A percentile compares a stretch with the other conserved stretches of the same genome.
phyloP scores from a whole-genome alignment of 1,139 yeast genomes.

The Meyerozyma sp. region DNA sequence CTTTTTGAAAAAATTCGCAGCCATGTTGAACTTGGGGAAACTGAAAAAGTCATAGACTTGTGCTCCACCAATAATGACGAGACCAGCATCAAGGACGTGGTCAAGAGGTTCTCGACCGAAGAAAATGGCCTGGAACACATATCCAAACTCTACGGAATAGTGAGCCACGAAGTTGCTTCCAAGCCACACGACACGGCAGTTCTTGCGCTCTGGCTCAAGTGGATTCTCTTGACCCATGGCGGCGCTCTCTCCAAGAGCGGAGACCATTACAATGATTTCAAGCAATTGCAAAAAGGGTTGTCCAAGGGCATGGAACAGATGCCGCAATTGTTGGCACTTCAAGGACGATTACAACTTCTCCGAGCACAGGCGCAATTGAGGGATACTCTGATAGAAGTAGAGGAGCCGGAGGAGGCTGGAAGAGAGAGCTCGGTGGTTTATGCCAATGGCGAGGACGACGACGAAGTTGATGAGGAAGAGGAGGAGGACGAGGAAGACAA shows the following conservation, averaged over 20 bases:
- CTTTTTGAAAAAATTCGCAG: conserved; percentile 12
- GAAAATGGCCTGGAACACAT: conserved; percentile 14
- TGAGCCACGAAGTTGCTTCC: conserved; percentile 29
- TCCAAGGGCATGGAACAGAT: conserved; percentile 28
- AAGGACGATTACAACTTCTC: conserved; percentile 40
- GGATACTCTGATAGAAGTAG: conserved; percentile 15
- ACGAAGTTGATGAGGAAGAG: conserved; percentile 13
- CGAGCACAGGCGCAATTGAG: conserved; percentile 35
- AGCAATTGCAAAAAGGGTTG: conserved; percentile 24
- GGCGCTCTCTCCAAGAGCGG: conserved; percentile 29
- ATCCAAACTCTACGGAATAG: conserved; percentile 25
- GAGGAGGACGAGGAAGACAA: conserved; percentile 13
- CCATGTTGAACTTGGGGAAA: conserved; percentile 1
- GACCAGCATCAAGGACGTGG: conserved; percentile 28
- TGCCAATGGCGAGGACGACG: conserved; percentile 39
- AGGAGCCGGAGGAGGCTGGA: conserved; percentile 1
- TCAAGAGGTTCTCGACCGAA: conserved; percentile 18
- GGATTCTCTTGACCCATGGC: conserved; percentile 44
- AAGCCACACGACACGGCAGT: conserved; percentile 28
- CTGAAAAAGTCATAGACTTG: conserved; percentile 16
- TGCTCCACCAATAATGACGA: conserved; percentile 32
- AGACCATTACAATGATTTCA: conserved; percentile 26
- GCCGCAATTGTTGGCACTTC: conserved; percentile 36
- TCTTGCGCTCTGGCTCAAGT: conserved; percentile 45
- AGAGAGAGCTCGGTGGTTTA: conserved; percentile 3